Evolutionary conservation across 768 basidiomycete genomes (phyloP).

Genomic region (Russula vinacea): DNA sequence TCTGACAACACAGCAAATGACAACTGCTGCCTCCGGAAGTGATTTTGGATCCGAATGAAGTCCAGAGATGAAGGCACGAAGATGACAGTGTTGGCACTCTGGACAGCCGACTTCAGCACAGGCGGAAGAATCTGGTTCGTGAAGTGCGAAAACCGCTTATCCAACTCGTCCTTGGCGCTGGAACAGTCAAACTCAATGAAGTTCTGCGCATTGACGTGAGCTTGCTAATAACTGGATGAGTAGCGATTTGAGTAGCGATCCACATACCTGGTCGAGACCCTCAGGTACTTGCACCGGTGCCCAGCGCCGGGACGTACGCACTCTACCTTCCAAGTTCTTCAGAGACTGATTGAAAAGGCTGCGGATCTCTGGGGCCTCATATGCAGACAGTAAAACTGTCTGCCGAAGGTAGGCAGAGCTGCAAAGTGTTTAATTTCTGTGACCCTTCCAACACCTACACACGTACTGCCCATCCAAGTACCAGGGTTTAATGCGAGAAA

Average conservation of each 20-base stretch:
- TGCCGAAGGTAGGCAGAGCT: constrained; percentile 88
- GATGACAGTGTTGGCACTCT: constrained; percentile 82
- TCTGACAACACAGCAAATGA: constrained; percentile 87
- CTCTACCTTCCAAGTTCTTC: constrained; percentile 82
- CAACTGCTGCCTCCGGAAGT: constrained; percentile 71
- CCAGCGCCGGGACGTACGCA: constrained; percentile 67
- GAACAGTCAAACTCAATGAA: constrained; percentile 72
- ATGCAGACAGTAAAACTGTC: constrained; percentile 79
- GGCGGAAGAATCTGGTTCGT: constrained; percentile 83
- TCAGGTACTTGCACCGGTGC: constrained; percentile 73
- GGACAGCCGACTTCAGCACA: constrained; percentile 88
- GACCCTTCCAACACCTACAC: constrained; percentile 1
- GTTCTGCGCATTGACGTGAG: constrained; percentile 43
- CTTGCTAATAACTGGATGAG: background rate
- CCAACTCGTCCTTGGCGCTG: constrained; percentile 73
- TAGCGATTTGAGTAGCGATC: background rate
- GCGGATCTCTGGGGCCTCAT: constrained; percentile 86
- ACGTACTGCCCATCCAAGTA: constrained; percentile 91
- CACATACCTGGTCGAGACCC: constrained; percentile 73
- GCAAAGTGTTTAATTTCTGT: constrained; percentile 6
- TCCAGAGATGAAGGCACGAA: constrained; percentile 96
- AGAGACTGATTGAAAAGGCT: constrained; percentile 71
- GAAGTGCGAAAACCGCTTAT: constrained; percentile 85
- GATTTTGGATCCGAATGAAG: constrained; percentile 86
- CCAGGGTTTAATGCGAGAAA: constrained; percentile 97